Evolutionary conservation across 257 asterid species (phyloP).

Genomic region (Fraxinus americana): DNA sequence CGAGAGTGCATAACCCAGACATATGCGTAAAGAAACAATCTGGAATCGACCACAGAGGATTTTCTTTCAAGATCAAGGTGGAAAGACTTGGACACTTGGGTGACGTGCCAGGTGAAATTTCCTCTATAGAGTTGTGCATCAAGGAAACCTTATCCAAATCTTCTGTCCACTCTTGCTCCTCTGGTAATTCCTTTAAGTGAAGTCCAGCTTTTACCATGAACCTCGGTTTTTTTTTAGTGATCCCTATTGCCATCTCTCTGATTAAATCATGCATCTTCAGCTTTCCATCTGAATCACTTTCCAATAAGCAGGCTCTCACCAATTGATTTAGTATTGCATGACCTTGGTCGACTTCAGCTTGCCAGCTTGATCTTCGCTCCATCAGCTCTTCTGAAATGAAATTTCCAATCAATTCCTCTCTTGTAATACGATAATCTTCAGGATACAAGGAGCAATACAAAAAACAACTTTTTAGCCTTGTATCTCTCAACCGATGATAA

Average conservation of each 20-base stretch:
- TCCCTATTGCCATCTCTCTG: slow-evolving; percentile 16
- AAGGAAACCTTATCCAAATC: slow-evolving; percentile 19
- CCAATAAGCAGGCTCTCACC: slow-evolving; percentile 13
- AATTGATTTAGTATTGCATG: slow-evolving; percentile 26
- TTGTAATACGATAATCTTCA: not conserved
- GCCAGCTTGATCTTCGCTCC: not conserved
- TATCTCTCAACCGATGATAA: slow-evolving; percentile 6
- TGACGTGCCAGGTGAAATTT: slow-evolving; percentile 1
- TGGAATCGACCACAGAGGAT: not conserved
- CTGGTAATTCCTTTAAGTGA: not conserved
- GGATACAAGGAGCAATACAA: slow-evolving; percentile 40
- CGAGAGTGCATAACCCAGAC: slow-evolving; percentile 8
- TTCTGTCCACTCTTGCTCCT: not conserved
- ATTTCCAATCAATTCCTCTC: slow-evolving; percentile 11
- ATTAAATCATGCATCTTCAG: slow-evolving; percentile 6
- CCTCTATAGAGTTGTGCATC: not conserved
- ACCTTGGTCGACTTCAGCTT: slow-evolving; percentile 21
- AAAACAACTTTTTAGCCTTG: slow-evolving; percentile 18
- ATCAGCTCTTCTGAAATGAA: slow-evolving; percentile 26
- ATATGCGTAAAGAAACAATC: slow-evolving; percentile 2
- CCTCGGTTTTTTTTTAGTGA: not conserved
- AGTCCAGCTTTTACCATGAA: slow-evolving; percentile 19
- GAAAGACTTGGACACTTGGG: not conserved
- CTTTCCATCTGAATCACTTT: no score
- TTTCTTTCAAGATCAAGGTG: not conserved